These are phyloP conservation scores for Afroboletus lepidellus DNA, from an alignment of 1,284 basidiomycete genomes.

Conservation along the genomic window DNA sequence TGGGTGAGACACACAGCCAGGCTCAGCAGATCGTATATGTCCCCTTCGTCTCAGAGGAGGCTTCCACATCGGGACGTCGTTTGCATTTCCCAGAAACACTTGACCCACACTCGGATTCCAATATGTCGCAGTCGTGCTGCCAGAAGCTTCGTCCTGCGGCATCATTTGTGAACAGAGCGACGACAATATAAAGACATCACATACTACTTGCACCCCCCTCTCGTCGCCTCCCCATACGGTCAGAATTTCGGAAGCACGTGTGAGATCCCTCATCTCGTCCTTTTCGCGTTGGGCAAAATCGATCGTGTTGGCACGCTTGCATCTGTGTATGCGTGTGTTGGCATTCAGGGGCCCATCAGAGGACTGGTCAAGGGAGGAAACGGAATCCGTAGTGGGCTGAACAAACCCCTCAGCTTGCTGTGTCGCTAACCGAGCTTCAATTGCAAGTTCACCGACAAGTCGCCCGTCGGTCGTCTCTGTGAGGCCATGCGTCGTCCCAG, in stretches of 20 bases:
- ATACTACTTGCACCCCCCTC: constrained; percentile 17
- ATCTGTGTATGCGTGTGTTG: constrained; percentile 32
- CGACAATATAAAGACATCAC: not conserved
- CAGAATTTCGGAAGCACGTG: constrained; percentile 79
- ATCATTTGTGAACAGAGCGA: constrained; percentile 1
- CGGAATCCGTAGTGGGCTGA: not conserved
- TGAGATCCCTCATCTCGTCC: constrained; percentile 88
- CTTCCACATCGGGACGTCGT: constrained; percentile 61
- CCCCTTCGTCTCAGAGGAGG: constrained; percentile 21
- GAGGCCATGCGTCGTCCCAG: constrained; percentile 17
- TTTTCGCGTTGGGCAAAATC: constrained; percentile 78
- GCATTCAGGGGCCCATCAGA: not conserved
- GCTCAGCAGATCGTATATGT: constrained; percentile 1
- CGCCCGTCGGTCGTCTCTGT: constrained; percentile 23
- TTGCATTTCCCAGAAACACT: constrained; percentile 75
- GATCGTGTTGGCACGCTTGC: constrained; percentile 50
- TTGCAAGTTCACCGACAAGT: constrained; percentile 23
- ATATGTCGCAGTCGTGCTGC: constrained; percentile 40
- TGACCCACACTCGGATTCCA: constrained; percentile 60
- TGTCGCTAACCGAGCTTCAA: constrained; percentile 18
- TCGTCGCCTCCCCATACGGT: constrained; percentile 35
- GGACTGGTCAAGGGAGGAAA: not conserved
- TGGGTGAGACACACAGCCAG: not conserved
- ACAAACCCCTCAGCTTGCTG: constrained; percentile 1
- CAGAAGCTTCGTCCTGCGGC: constrained; percentile 28